phyloP scores from a whole-genome alignment of 1,284 basidiomycete genomes.

The Austroboletus novae-zelandiae region DNA sequence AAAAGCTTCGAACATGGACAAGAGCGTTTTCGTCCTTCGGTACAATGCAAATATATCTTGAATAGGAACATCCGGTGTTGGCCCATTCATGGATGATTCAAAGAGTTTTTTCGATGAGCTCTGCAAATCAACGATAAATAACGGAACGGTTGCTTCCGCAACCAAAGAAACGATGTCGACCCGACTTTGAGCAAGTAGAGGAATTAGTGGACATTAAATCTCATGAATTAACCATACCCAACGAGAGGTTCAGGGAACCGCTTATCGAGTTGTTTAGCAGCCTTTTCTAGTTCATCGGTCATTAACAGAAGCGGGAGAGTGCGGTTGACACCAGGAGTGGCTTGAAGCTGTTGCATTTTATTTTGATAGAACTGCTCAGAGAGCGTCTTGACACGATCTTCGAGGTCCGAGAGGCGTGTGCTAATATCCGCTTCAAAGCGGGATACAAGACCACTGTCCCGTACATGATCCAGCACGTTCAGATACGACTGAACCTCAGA shows the following conservation, averaged over 20 bases:
- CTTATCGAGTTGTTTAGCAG: slow-evolving; percentile 79
- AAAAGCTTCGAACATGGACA: slow-evolving; percentile 82
- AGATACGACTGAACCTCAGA: slow-evolving; percentile 65
- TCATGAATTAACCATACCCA: slow-evolving; percentile 48
- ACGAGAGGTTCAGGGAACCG: slow-evolving; percentile 82
- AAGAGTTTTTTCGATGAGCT: slow-evolving; percentile 67
- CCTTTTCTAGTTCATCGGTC: slow-evolving; percentile 88
- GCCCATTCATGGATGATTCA: slow-evolving; percentile 77
- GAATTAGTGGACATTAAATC: slow-evolving; percentile 6
- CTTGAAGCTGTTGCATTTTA: slow-evolving; percentile 68
- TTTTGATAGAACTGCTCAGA: slow-evolving; percentile 69
- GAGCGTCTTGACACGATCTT: slow-evolving; percentile 66
- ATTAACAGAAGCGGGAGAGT: slow-evolving; percentile 79
- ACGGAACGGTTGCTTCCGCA: slow-evolving; percentile 70
- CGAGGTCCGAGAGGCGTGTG: slow-evolving; percentile 66
- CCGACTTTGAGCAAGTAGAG: slow-evolving; percentile 43
- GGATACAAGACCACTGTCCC: slow-evolving; percentile 64
- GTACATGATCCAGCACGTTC: slow-evolving; percentile 68
- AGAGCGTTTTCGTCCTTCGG: slow-evolving; percentile 66
- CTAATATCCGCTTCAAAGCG: slow-evolving; percentile 66
- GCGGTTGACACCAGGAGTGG: slow-evolving; percentile 69
- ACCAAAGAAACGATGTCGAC: slow-evolving; percentile 81
- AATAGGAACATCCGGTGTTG: slow-evolving; percentile 76
- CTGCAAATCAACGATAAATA: slow-evolving; percentile 77
- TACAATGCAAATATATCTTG: slow-evolving; percentile 90